Base-by-base conservation (phyloP, 1,284 basidiomycete genomes). In the Fistulinella staudtii region DNA sequence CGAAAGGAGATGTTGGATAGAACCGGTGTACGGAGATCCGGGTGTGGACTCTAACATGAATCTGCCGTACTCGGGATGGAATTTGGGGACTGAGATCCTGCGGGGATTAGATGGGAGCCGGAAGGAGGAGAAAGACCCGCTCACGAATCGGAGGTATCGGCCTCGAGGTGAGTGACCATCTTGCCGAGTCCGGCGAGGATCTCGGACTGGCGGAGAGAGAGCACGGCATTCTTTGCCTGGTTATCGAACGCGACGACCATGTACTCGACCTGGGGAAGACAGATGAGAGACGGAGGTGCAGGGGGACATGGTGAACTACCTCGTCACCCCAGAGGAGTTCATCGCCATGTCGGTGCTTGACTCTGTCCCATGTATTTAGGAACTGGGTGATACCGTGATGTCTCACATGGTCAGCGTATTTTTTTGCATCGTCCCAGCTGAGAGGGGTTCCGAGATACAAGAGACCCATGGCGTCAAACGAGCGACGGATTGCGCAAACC, bases 31-130 rank as follows among this genome's bases (percentile, higher is more conserved):
- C 2, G 96, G 96, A 33, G 80, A 79, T 3, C 96, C 96, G 0
- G 96, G 96, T 0, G 95, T 99, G 7, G 92, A 93, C 68, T 99
- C 96, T 45, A 99, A 77, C 96, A 99, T 99, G 73, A 92, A 99
- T 31, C 94, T 81, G 39, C 95, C 96, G 70, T 95, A 99, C 67
- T 99, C 96, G 13, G 95, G 95, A 64, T 99, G 96, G 64, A 96
- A 99, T n/a, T 86, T 90, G 3, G 94, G 93, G 21, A 93, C 78
- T 17, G 81, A 75, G 27, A 80, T 72, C 37, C 89, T 93, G 57
- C 37, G 36, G 35, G 34, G 29, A 49, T 46, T 45, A 43, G 48
- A 36, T 41, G 22, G 20, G 40, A 33, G 43, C 22, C 17, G 41
- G 6, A 39, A 31, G 45, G 28, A 20, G 22, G 41, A 27, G 38